Conservation (phyloP, 768 basidiomycete genomes). For the Chiua virens region DNA sequence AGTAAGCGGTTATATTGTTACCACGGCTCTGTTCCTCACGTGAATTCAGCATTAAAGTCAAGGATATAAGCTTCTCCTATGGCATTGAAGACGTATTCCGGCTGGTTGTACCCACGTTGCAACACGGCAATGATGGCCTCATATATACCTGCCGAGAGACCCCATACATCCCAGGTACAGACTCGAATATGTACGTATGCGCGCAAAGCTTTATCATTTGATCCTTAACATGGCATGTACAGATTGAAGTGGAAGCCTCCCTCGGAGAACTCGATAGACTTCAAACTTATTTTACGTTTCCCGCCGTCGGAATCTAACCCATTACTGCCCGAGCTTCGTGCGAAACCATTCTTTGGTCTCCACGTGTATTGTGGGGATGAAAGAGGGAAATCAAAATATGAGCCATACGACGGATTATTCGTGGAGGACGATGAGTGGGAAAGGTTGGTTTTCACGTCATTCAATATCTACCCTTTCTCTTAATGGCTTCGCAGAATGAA, state of each 20-base stretch:
- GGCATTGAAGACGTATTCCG: constrained; percentile 83
- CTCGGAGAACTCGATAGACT: constrained; percentile 96
- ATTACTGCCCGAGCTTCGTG: constrained; percentile 69
- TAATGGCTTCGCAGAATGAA: constrained; percentile 64
- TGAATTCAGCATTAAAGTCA: constrained; percentile 71
- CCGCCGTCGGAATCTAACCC: constrained; percentile 60
- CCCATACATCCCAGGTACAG: constrained; percentile 80
- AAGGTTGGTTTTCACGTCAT: constrained; percentile 49
- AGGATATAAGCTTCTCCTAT: constrained; percentile 86
- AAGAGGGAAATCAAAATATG: constrained; percentile 57
- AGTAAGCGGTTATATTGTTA: constrained; percentile 50
- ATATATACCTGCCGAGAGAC: constrained; percentile 93
- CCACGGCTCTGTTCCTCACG: constrained; percentile 6
- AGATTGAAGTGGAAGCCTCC: constrained; percentile 99
- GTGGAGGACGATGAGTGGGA: constrained; percentile 94
- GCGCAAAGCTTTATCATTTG: constrained; percentile 25
- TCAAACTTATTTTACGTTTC: constrained; percentile 93
- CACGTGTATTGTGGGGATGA: constrained; percentile 80
- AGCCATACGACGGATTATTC: constrained; percentile 81
- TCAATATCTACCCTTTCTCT: not conserved
- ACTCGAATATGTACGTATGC: constrained; percentile 90
- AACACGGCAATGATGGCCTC: constrained; percentile 93
- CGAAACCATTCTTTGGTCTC: constrained; percentile 85
- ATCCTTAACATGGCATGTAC: constrained; percentile 1
- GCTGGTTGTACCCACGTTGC: constrained; percentile 77